phyloP scores from a whole-genome alignment of 2,329 filamentous ascomycete genomes.

The Penicillium fuscoglaucum region DNA sequence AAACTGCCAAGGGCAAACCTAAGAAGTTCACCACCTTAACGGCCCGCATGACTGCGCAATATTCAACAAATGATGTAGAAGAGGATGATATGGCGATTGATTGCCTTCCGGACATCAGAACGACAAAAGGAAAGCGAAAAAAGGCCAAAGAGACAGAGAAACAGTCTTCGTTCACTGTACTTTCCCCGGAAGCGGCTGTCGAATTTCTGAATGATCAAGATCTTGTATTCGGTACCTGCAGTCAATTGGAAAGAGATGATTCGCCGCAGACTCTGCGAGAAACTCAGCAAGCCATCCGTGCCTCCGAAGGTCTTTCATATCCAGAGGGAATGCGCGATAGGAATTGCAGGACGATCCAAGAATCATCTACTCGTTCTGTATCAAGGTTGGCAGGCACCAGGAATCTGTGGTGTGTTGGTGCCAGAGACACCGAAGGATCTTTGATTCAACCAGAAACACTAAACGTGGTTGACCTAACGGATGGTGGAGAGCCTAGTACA shows the following conservation, averaged over 20 bases:
- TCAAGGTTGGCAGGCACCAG: constrained; percentile 33
- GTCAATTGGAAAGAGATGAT: constrained; percentile 73
- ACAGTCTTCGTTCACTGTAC: constrained; percentile 56
- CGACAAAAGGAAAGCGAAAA: constrained; percentile 25
- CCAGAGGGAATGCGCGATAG: constrained; percentile 2
- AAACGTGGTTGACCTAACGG: constrained; percentile 54
- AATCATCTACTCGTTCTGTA: constrained; percentile 15
- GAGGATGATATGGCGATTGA: constrained; percentile 13
- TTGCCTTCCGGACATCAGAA: constrained; percentile 12
- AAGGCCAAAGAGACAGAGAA: constrained; percentile 28
- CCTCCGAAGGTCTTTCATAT: constrained; percentile 30
- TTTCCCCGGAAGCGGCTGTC: constrained; percentile 69
- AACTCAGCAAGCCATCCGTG: constrained; percentile 33
- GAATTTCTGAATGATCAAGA: constrained; percentile 68
- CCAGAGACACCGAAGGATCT: constrained; percentile 65
- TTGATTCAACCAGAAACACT: constrained; percentile 64
- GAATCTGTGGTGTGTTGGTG: constrained; percentile 69
- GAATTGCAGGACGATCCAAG: background rate
- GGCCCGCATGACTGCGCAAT: constrained; percentile 71
- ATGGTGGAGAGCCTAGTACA: constrained; percentile 11
- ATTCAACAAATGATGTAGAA: constrained; percentile 47
- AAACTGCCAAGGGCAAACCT: constrained; percentile 53
- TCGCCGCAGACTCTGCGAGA: constrained; percentile 59
- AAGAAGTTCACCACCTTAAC: constrained; percentile 79
- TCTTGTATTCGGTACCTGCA: constrained; percentile 82